Percentiles rank a stretch among this genome's conserved stretches.
These are phyloP conservation scores for Thinopyrum elongatum DNA, from an alignment of 176 grass and related monocot species.

Conservation along the genomic window DNA sequence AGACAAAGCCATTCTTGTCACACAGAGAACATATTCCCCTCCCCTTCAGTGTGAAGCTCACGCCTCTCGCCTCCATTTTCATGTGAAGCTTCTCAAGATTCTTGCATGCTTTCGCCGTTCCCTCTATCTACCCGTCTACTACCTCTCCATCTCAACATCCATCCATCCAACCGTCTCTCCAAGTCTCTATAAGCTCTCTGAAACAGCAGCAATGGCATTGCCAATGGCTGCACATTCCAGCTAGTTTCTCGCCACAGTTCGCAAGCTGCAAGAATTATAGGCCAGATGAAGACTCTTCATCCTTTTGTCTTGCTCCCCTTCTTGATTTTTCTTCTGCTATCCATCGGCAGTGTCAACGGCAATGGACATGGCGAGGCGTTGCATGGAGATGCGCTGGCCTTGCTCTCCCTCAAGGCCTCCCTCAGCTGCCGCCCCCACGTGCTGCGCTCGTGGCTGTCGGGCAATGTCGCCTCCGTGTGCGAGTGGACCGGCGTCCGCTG, in stretches of 20 bases:
- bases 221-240: background rate
- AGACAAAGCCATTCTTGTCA: constrained; percentile 37
- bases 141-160: background rate
- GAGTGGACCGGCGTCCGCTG: constrained; percentile 75
- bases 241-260: background rate
- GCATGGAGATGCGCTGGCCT: constrained; percentile 51
- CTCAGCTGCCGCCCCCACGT: constrained; percentile 36
- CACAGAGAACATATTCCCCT: constrained; percentile 58
- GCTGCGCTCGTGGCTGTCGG: constrained; percentile 53
- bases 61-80: constrained; percentile 37
- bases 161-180: background rate
- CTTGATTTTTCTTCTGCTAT: constrained; percentile 18
- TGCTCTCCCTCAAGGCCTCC: constrained; percentile 51
- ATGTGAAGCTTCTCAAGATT: constrained; percentile 90
- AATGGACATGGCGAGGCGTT: constrained; percentile 20
- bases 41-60: constrained; percentile 59
- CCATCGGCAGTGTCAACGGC: background rate
- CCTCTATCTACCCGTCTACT: constrained; percentile 6
- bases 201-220: constrained; percentile 14
- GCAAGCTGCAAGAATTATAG: background rate
- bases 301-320: constrained; percentile 17
- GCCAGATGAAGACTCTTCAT: constrained; percentile 35
- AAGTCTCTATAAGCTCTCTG: background rate
- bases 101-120: constrained; percentile 41
- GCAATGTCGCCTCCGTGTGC: constrained; percentile 61